These are phyloP conservation scores for Phytophthora citrophthora DNA, from an alignment of 352 stramenopile genomes.

Conservation along the genomic window DNA sequence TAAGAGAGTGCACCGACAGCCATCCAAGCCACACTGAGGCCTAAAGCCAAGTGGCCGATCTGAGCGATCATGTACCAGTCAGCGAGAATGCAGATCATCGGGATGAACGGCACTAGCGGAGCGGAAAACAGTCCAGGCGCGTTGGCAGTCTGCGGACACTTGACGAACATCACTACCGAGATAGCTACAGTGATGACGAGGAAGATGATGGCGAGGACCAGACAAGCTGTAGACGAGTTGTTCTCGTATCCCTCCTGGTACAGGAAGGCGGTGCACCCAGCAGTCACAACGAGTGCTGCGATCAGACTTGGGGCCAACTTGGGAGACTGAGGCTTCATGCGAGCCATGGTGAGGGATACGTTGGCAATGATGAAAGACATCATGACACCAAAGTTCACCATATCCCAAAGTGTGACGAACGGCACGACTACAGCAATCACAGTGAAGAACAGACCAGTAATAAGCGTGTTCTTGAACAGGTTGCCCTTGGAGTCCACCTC, in stretches of 20 bases:
- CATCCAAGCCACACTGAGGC: constrained; percentile 54
- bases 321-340: constrained; percentile 61
- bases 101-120: constrained; percentile 67
- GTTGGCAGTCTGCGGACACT: constrained; percentile 50
- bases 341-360: constrained; percentile 64
- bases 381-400: constrained; percentile 88
- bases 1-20: constrained; percentile 55
- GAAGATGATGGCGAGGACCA: constrained; percentile 54
- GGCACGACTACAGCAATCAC: constrained; percentile 76
- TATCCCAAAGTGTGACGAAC: constrained; percentile 84
- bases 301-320: constrained; percentile 42
- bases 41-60: constrained; percentile 44
- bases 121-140: constrained; percentile 43
- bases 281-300: constrained; percentile 40
- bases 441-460: constrained; percentile 73
- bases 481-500: constrained; percentile 79
- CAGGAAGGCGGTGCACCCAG: constrained; percentile 50
- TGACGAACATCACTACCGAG: constrained; percentile 48
- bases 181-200: constrained; percentile 43
- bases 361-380: constrained; percentile 90
- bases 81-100: constrained; percentile 55
- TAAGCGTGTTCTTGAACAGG: constrained; percentile 80
- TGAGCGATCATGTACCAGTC: constrained; percentile 77
- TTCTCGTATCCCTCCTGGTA: constrained; percentile 68
- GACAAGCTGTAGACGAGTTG: constrained; percentile 36